These are phyloP conservation scores for Galerina marginata DNA, from an alignment of 768 basidiomycete genomes.

Conservation along the genomic window DNA sequence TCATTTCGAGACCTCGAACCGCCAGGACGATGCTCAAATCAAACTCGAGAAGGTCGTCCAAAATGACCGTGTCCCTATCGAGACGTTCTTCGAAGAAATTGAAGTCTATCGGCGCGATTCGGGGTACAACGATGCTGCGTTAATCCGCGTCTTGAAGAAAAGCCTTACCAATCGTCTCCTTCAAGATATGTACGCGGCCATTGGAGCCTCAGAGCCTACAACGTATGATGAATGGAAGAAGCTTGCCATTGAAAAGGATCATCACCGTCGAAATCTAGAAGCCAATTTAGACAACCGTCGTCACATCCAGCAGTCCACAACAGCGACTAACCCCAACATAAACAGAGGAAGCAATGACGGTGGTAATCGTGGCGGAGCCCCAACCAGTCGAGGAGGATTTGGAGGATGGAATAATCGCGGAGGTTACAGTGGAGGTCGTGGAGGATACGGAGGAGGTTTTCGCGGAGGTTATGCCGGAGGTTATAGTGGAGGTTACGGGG, in stretches of 20 bases:
- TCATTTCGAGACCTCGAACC: slow-evolving; percentile 1
- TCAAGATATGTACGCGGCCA: background rate
- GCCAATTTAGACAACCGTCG: background rate
- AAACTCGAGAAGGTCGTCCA: background rate
- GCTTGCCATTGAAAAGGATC: slow-evolving; percentile 8
- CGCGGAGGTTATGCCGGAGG: background rate
- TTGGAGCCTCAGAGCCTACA: background rate
- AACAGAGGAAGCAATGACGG: too few species aligned
- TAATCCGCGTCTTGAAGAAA: background rate
- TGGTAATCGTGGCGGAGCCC: too few species aligned
- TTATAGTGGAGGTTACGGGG: too few species aligned
- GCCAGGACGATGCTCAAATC: slow-evolving; percentile 2
- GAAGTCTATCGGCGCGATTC: slow-evolving; percentile 2
- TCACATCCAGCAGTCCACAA: too few species aligned
- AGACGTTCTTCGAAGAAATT: slow-evolving; percentile 8
- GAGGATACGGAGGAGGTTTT: background rate
- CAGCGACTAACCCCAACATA: too few species aligned
- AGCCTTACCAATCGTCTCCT: background rate
- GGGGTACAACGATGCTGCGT: slow-evolving; percentile 3
- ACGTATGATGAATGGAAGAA: slow-evolving; percentile 5
- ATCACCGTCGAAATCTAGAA: background rate
- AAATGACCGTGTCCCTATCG: background rate
- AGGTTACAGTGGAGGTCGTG: too few species aligned
- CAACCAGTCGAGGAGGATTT: too few species aligned
- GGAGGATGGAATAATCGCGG: too few species aligned